Percentiles rank a stretch among this genome's conserved stretches.
phyloP scores from a whole-genome alignment of 1,284 basidiomycete genomes.

The Grifola frondosa region DNA sequence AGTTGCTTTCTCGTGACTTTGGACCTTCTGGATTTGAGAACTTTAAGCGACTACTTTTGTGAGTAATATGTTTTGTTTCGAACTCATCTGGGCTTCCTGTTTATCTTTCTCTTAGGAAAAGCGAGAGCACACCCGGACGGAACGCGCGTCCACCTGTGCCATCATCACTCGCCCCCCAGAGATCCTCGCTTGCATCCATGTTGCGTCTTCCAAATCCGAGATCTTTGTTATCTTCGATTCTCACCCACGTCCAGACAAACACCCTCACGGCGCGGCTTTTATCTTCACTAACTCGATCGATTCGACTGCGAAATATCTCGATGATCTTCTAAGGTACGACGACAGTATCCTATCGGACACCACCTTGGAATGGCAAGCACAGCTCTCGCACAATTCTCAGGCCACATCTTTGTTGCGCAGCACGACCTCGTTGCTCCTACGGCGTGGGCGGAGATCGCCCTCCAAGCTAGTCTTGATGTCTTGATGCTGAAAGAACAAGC shows the following conservation, averaged over 20 bases:
- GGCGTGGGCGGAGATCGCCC: conserved; percentile 35
- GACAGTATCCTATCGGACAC: conserved; percentile 40
- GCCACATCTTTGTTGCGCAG: conserved; percentile 47
- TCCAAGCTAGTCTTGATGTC: conserved; percentile 48
- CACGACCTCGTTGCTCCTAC: conserved; percentile 14
- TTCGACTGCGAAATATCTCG: conserved; percentile 43
- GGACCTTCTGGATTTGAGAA: conserved; percentile 36
- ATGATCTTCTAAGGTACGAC: conserved; percentile 50
- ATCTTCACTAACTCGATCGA: conserved; percentile 46
- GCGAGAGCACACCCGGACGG: conserved; percentile 28
- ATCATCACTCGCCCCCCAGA: conserved; percentile 71
- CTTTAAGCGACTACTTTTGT: conserved; percentile 50
- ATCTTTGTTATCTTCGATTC: conserved; percentile 64
- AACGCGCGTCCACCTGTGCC: conserved; percentile 38
- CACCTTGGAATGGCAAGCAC: conserved; percentile 60
- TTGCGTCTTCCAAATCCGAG: conserved; percentile 32
- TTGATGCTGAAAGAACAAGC: conserved; percentile 44
- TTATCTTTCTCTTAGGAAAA: conserved; percentile 1
- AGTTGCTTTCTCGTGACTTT: conserved; percentile 38
- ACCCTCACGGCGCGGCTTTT: conserved; percentile 57
- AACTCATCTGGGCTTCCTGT: conserved; percentile 35
- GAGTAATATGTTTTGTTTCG: conserved; percentile 12
- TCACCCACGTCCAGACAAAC: conserved; percentile 52
- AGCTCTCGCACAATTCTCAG: conserved; percentile 60
- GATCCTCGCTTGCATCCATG: conserved; percentile 56